Conservation (phyloP, 2,329 filamentous ascomycete species). For the Balansia obtecta region DNA sequence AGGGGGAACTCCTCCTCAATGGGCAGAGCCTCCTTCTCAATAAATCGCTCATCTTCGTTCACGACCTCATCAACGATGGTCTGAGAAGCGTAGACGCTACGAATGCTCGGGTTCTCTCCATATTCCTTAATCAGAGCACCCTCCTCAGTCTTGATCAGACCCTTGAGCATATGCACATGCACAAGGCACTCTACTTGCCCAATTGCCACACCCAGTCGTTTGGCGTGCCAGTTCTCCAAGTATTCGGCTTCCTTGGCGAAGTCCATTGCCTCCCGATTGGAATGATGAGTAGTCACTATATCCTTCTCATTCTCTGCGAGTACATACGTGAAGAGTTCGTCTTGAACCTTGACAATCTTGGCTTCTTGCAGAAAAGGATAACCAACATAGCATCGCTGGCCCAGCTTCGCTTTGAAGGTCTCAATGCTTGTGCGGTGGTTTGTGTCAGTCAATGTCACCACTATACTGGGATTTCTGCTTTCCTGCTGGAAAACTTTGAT, state of each 20-base stretch:
- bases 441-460: slow-evolving; percentile 69
- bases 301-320: slow-evolving; percentile 53
- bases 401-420: slow-evolving; percentile 66
- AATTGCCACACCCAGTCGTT: slow-evolving; percentile 77
- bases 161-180: slow-evolving; percentile 88
- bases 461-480: slow-evolving; percentile 92
- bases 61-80: slow-evolving; percentile 80
- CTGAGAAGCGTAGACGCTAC: slow-evolving; percentile 85
- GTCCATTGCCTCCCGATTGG: slow-evolving; percentile 62
- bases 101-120: slow-evolving; percentile 69
- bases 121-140: slow-evolving; percentile 92
- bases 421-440: slow-evolving; percentile 59
- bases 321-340: slow-evolving; percentile 84
- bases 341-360: slow-evolving; percentile 76
- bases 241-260: slow-evolving; percentile 75
- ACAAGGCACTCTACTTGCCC: slow-evolving; percentile 80
- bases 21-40: slow-evolving; percentile 77
- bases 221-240: slow-evolving; percentile 81
- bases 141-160: slow-evolving; percentile 78
- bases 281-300: slow-evolving; percentile 58
- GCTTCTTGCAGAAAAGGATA: slow-evolving; percentile 95
- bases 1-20: slow-evolving; percentile 86
- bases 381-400: slow-evolving; percentile 77
- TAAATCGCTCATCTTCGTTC: slow-evolving; percentile 84
- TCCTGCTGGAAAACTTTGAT: slow-evolving; percentile 94